Evolutionary conservation across 1,284 basidiomycete species (phyloP).

Genomic region (Rhizoctonia solani): DNA sequence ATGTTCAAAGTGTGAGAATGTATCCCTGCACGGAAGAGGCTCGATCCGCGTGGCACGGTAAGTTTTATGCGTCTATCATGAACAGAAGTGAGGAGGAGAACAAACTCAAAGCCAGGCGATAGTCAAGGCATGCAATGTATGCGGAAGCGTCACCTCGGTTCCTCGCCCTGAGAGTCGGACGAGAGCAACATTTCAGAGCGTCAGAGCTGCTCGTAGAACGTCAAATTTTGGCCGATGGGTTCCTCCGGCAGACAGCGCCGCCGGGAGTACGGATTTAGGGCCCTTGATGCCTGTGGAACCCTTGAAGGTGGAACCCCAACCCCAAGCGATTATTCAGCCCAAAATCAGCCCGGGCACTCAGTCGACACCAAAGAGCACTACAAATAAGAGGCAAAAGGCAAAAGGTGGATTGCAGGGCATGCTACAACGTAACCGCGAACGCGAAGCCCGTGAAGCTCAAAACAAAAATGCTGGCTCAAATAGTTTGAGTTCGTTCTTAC

Average conservation of each 20-base stretch:
- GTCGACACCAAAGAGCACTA: not conserved
- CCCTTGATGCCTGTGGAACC: not conserved
- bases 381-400: not conserved
- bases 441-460: conserved; percentile 8
- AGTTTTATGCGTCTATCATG: conserved; percentile 20
- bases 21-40: conserved; percentile 16
- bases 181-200: conserved; percentile 14
- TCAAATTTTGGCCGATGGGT: not conserved
- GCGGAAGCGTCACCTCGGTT: not conserved
- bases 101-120: not conserved
- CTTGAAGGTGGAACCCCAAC: not conserved
- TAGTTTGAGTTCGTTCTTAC: conserved; percentile 8
- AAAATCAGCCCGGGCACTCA: not conserved
- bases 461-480: not conserved
- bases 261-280: not conserved
- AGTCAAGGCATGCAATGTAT: conserved; percentile 14
- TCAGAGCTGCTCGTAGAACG: not conserved
- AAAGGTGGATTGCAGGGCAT: conserved; percentile 23
- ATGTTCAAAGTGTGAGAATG: conserved; percentile 24
- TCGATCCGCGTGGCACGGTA: conserved; percentile 22
- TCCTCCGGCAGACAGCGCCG: not conserved
- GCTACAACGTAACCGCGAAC: conserved; percentile 29
- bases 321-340: not conserved
- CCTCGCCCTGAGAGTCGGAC: not conserved
- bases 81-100: too few relatives aligned